phyloP scores from a whole-genome alignment of 441 rosid genomes.

The Francoa sonchifolia region DNA sequence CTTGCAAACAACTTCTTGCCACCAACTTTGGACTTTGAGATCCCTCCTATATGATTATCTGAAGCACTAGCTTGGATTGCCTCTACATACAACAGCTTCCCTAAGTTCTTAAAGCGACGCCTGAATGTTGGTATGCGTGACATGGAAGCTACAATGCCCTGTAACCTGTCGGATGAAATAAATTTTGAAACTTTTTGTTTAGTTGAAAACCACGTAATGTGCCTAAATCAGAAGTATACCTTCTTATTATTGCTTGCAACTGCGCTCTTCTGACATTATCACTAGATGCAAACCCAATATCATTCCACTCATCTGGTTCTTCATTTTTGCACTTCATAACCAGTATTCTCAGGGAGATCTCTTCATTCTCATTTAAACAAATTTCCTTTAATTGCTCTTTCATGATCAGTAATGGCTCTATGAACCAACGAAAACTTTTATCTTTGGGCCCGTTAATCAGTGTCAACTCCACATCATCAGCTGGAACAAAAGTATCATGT shows the following conservation, averaged over 20 bases:
- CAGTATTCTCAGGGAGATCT: slow-evolving; percentile 35
- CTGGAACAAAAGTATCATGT: slow-evolving; percentile 21
- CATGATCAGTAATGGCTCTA: slow-evolving; percentile 54
- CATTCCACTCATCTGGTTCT: slow-evolving; percentile 63
- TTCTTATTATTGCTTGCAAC: slow-evolving; percentile 67
- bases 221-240: slow-evolving; percentile 19
- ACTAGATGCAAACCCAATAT: slow-evolving; percentile 35
- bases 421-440: slow-evolving; percentile 51
- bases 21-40: slow-evolving; percentile 17
- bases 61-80: slow-evolving; percentile 41
- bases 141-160: slow-evolving; percentile 66
- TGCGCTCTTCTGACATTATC: slow-evolving; percentile 63
- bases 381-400: slow-evolving; percentile 70
- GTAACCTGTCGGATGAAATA: slow-evolving; percentile 33
- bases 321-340: slow-evolving; percentile 38
- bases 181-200: no score
- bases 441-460: slow-evolving; percentile 47
- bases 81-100: slow-evolving; percentile 44
- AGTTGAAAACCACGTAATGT: background rate
- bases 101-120: slow-evolving; percentile 52
- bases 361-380: slow-evolving; percentile 42
- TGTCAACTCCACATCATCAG: slow-evolving; percentile 54
- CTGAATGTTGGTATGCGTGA: slow-evolving; percentile 65
- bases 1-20: no score
- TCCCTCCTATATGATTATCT: slow-evolving; percentile 26